Conservation (phyloP, 768 basidiomycete genomes). For the Collybia sordida region DNA sequence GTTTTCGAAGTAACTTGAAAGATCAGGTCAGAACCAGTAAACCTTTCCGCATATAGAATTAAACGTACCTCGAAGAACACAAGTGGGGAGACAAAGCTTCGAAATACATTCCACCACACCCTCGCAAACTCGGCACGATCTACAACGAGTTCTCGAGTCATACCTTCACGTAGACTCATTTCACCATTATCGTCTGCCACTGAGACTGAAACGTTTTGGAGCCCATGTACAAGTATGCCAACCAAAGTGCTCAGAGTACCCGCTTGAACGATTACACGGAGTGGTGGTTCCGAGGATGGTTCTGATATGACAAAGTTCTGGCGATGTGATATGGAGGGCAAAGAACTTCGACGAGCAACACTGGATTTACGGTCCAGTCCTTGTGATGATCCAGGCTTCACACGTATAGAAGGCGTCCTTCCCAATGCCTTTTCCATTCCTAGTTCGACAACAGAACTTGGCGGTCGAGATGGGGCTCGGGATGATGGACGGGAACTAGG, state of each 20-base stretch:
- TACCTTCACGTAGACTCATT: slow-evolving; percentile 73
- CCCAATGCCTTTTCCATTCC: slow-evolving; percentile 43
- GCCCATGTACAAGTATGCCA: slow-evolving; percentile 72
- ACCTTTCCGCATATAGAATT: not conserved
- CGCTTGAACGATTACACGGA: slow-evolving; percentile 76
- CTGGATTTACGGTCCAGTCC: slow-evolving; percentile 78
- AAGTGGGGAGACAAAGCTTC: slow-evolving; percentile 78
- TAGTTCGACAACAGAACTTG: slow-evolving; percentile 56
- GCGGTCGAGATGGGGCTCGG: slow-evolving; percentile 65
- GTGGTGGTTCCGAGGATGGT: slow-evolving; percentile 64
- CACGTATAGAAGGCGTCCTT: slow-evolving; percentile 75
- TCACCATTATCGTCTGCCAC: slow-evolving; percentile 88
- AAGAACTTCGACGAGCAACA: slow-evolving; percentile 69
- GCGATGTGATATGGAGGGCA: slow-evolving; percentile 73
- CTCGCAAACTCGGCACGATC: slow-evolving; percentile 72
- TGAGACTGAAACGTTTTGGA: slow-evolving; percentile 74
- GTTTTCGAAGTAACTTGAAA: slow-evolving; percentile 72
- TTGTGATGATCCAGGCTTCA: slow-evolving; percentile 68
- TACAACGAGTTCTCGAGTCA: slow-evolving; percentile 68
- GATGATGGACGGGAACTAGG: slow-evolving; percentile 57
- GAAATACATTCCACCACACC: slow-evolving; percentile 83
- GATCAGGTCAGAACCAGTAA: not conserved
- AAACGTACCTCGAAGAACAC: slow-evolving; percentile 79
- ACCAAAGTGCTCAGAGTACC: slow-evolving; percentile 77
- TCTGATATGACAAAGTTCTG: slow-evolving; percentile 60